Evolutionary conservation across 257 asterid genomes (phyloP).

Genomic region (Penstemon barbatus): DNA sequence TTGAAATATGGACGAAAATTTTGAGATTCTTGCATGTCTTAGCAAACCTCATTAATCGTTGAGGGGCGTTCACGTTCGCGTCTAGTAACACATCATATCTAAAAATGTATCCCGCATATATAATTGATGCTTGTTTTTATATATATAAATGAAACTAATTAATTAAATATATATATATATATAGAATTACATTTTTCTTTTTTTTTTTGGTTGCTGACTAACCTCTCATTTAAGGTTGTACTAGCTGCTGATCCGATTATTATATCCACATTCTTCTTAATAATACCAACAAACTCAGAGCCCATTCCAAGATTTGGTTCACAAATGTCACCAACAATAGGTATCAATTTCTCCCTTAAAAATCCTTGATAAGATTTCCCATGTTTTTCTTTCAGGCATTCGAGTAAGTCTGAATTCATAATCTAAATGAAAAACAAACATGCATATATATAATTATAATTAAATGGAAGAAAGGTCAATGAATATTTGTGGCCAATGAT

Average conservation of each 20-base stretch:
- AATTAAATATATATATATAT: too few relatives aligned
- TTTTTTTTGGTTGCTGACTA: not conserved
- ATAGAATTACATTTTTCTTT: not conserved
- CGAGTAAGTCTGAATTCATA: constrained; percentile 35
- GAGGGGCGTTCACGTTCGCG: constrained; percentile 46
- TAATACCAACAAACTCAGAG: constrained; percentile 2
- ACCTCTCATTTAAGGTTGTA: constrained; percentile 45
- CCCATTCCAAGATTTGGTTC: constrained; percentile 44
- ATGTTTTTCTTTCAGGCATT: constrained; percentile 28
- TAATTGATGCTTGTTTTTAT: not conserved
- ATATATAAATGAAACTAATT: too few relatives aligned
- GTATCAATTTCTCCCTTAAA: constrained; percentile 31
- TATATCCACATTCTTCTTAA: constrained; percentile 37
- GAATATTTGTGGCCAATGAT: not conserved
- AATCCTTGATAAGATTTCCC: constrained; percentile 35
- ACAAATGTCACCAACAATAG: constrained; percentile 39
- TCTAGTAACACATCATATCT: constrained; percentile 52
- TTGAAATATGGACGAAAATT: constrained; percentile 43
- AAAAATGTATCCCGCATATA: not conserved
- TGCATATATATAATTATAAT: too few relatives aligned
- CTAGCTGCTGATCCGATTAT: constrained; percentile 41
- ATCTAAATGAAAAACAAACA: constrained; percentile 18
- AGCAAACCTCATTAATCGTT: constrained; percentile 49
- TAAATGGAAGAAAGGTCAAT: not conserved
- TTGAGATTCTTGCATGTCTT: constrained; percentile 51